Base-by-base conservation (phyloP, 495 filamentous ascomycete species). In the Trichoderma asperelloides region DNA sequence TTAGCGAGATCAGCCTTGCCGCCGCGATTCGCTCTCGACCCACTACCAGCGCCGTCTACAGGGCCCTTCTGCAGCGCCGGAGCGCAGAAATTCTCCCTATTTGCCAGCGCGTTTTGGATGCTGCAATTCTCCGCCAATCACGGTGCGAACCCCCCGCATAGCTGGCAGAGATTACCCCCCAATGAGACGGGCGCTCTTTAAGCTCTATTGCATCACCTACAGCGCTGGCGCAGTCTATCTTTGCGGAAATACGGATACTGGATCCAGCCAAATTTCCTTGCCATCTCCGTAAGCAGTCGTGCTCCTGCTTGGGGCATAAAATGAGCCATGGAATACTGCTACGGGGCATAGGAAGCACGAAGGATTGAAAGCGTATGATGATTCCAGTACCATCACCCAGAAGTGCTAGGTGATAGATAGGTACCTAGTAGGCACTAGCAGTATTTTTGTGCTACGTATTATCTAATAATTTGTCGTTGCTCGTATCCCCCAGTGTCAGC, bases 91-190 rank as follows among this genome's bases (percentile, higher is more conserved):
- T 60, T 60, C 55, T 60, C 55, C 55, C 55, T 60, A 60, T 60
- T 60, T 60, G 55, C 55, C 55, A 25, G 55, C 55, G 25, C 27
- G 13, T 11, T 13, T 60, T 8, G 25, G 55, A 21, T 3, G 55
- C 27, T 9, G n/a, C 55, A 60, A 60, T 60, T 60, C 55, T 60
- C 55, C 55, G 55, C 55, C 55, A 60, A 60, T 60, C 27, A 30
- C 23, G 25, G 16, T 3, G 25, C 55, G 12, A 30, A 0, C 25
- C 23, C 55, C 55, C 55, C 55, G 55, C 55, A 60, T 30, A 28
- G 23, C 55, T 30, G n/a, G 23, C 55, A 28, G 13, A 28, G 55
- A 60, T 60, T 60, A 60, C 55, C 55, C 55, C 55, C 55, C 55
- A 60, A 60, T 60, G 55, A 60, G 55, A 60, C 25, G 55, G 16